phyloP scores from a whole-genome alignment of 169 alveolate genomes.

The Besnoitia besnoiti region DNA sequence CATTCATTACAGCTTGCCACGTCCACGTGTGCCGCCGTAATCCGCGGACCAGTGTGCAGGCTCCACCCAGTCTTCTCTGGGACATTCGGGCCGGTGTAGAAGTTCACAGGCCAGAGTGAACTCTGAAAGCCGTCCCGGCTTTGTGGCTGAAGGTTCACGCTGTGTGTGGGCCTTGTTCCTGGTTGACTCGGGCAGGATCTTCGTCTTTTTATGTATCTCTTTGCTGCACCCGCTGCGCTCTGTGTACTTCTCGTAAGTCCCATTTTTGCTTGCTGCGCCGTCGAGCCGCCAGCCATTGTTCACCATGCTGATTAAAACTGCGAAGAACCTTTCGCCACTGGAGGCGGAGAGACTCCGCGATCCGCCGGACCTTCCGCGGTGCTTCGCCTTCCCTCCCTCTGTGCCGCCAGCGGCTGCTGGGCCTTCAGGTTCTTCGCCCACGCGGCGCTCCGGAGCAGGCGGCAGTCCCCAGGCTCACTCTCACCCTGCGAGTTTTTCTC shows the following conservation, averaged over 20 bases:
- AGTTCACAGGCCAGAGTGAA: no score
- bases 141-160: no score
- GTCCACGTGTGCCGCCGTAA: no score
- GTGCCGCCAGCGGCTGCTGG: background rate
- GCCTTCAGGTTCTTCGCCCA: background rate
- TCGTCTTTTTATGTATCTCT: no score
- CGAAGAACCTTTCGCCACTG: conserved; percentile 33
- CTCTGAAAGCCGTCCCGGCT: no score
- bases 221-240: background rate
- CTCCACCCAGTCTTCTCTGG: no score
- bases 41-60: no score
- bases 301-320: background rate
- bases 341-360: conserved; percentile 43
- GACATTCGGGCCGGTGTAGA: no score
- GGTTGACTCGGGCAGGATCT: no score
- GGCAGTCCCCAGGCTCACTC: background rate
- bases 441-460: background rate
- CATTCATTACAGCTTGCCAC: no score
- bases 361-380: conserved; percentile 32
- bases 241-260: background rate
- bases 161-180: no score
- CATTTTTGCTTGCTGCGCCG: background rate
- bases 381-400: conserved; percentile 1
- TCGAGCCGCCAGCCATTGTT: background rate
- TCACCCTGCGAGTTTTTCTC: background rate